Evolutionary conservation across 2,329 filamentous ascomycete genomes (phyloP), one percentile per base, ranked within the genome.

Genomic region (Penicillium corylophilum): DNA sequence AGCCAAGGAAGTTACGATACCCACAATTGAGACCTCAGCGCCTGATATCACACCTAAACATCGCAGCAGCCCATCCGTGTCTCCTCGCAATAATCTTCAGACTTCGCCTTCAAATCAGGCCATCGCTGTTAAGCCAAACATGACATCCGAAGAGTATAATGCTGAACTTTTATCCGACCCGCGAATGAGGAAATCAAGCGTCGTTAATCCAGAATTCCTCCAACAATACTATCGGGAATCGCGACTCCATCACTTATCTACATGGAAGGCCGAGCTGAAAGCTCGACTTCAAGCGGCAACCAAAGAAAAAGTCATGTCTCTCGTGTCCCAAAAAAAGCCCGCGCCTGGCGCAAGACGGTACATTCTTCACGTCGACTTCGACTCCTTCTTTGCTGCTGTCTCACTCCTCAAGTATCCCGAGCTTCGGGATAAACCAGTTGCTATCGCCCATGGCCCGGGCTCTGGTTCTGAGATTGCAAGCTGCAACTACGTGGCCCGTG

Each of bases 331-430:
- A 77, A 75, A 75, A 51, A 81, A 85, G 63, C 78, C 79, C 38
- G 78, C 79, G 23, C 77, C 81, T 12, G 88, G 87, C 0, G 74
- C 85, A 3, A 81, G 92, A 54, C 78, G 88, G 45, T 99, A 97
- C 63, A 81, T 99, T 47, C 82, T 99, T 66, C 94, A 99, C 64
- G 90, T 99, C 26, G 94, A 99, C 67, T 99, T 99, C 69, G 95
- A 99, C 73, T 94, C 91, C 71, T 99, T 99, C 74, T 99, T 99
- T 71, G 96, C 92, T 53, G 90, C 95, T 0, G 90, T 99, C 0
- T 96, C 94, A 0, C 72, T 88, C 16, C 90, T 91, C 62, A 88
- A 85, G 48, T 79, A 85, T 22, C 91, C 93, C 0, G 84, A 95
- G 18, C 86, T 83, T 54, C 76, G 79, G 35, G 85, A 89, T 45